phyloP scores from a whole-genome alignment of 805 yeast genomes.

The Metschnikowia koreensis region DNA sequence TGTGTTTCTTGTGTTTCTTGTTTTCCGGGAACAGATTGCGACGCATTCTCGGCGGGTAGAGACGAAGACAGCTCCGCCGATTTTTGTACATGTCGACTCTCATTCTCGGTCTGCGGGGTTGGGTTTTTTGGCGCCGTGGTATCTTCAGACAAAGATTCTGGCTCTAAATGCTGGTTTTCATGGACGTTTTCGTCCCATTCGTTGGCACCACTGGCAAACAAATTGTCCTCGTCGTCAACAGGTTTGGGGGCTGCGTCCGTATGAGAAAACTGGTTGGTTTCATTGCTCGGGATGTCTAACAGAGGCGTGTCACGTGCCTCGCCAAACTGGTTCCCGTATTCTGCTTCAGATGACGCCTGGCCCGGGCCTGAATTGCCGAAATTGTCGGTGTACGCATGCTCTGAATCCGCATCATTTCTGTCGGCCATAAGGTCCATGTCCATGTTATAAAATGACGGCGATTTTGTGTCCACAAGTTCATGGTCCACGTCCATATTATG shows the following conservation, averaged over 20 bases:
- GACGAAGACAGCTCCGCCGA: neutral
- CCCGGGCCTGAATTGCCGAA: neutral
- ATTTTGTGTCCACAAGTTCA: constrained; percentile 1
- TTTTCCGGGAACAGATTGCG: neutral
- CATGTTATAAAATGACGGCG: constrained; percentile 13
- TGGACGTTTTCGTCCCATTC: neutral
- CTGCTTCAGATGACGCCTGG: neutral
- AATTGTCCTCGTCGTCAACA: constrained; percentile 2
- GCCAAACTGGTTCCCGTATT: neutral
- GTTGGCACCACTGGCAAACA: constrained; percentile 6
- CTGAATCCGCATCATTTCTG: neutral
- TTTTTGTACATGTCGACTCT: neutral
- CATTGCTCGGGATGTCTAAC: neutral
- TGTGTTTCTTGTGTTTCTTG: neutral
- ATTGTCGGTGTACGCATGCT: neutral
- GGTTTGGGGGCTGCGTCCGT: neutral
- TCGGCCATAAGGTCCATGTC: constrained; percentile 11
- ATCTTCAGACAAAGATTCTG: neutral
- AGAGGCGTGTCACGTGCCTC: neutral
- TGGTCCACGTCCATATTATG: constrained; percentile 7
- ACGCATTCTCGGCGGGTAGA: neutral
- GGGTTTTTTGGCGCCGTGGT: neutral
- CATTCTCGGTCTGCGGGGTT: neutral
- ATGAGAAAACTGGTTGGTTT: neutral
- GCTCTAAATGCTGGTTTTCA: neutral